Base-by-base conservation (phyloP, 2,329 filamentous ascomycete species). In the Colletotrichum lindemuthianum region DNA sequence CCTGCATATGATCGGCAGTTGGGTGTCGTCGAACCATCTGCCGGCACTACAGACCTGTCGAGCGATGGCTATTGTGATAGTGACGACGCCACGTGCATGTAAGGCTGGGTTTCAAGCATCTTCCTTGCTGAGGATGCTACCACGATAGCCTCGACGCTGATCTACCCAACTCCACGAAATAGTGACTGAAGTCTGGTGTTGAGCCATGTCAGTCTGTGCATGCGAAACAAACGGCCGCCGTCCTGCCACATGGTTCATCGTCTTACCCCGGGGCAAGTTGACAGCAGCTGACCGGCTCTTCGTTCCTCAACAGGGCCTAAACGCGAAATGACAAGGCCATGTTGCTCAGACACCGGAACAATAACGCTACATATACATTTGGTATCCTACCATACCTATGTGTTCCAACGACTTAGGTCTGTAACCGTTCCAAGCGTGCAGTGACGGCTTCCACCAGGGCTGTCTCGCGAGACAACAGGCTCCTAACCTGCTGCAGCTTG, bases 381-480 rank as follows among this genome's bases (percentile, higher is more conserved):
- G 41, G 58, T 63, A 49, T 57, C 51, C 52, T 61, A 40, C 37
- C 41, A 48, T 50, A 66, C 53, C 52, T 54, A 48, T 48, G 43
- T 58, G 50, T 33, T 13, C 15, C 8, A 36, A 52, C 40, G 39
- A 44, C 37, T 52, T 61, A 61, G 45, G 66, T 64, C 67, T 81
- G 78, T 58, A 92, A 76, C 66, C 81, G 84, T 73, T 89, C 86
- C 67, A 92, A 76, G 60, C 89, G 82, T 60, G 81, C 81, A 69
- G 84, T 88, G 24, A 91, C 84, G 24, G 87, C 89, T 69, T 92
- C 89, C 7, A 92, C 86, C 70, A 92, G 75, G 6, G 88, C 88
- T 50, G 86, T 86, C 76, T 92, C 89, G 34, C 90, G 80, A 61
- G 90, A 87, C 68, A 92, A 76, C 65, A 91, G 75, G 34, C 78